Conservation (phyloP, 768 basidiomycete genomes). For the Lanmaoa pseudosensibilis region DNA sequence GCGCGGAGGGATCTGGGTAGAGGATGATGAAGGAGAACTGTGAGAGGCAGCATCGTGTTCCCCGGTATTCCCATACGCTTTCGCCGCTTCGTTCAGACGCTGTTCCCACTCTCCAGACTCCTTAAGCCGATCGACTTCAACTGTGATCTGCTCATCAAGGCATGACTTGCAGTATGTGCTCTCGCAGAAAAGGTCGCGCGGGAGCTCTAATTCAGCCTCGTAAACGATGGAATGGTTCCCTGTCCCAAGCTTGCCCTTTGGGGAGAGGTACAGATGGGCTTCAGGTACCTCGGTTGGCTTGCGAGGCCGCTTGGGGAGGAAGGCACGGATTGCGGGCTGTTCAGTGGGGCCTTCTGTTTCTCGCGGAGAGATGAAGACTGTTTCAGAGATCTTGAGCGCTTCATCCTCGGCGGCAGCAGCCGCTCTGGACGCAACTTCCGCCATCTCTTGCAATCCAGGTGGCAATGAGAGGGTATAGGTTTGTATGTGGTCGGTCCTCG, state of each 20-base stretch:
- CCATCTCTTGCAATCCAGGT: constrained; percentile 6
- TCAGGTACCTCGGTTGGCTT: constrained; percentile 29
- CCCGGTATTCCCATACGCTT: neutral
- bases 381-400: neutral
- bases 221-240: constrained; percentile 56
- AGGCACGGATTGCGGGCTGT: constrained; percentile 29
- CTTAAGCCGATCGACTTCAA: constrained; percentile 13
- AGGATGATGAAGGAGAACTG: neutral
- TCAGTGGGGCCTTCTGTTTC: constrained; percentile 24
- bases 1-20: constrained; percentile 1
- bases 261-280: constrained; percentile 51
- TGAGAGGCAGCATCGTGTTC: neutral
- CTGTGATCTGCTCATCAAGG: constrained; percentile 32
- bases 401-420: constrained; percentile 9
- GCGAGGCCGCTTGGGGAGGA: constrained; percentile 28
- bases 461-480: constrained; percentile 31
- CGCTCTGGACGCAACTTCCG: constrained; percentile 3
- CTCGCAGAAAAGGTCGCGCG: constrained; percentile 39
- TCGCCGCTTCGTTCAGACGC: neutral
- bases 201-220: constrained; percentile 50
- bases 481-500: constrained; percentile 28
- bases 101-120: constrained; percentile 16
- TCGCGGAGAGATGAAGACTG: constrained; percentile 23
- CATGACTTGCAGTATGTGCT: constrained; percentile 42
- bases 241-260: constrained; percentile 34